Evolutionary conservation across 2,329 filamentous ascomycete species (phyloP), one percentile per base, ranked within the genome.

Genomic region (Pseudophaeomoniella oleicola): DNA sequence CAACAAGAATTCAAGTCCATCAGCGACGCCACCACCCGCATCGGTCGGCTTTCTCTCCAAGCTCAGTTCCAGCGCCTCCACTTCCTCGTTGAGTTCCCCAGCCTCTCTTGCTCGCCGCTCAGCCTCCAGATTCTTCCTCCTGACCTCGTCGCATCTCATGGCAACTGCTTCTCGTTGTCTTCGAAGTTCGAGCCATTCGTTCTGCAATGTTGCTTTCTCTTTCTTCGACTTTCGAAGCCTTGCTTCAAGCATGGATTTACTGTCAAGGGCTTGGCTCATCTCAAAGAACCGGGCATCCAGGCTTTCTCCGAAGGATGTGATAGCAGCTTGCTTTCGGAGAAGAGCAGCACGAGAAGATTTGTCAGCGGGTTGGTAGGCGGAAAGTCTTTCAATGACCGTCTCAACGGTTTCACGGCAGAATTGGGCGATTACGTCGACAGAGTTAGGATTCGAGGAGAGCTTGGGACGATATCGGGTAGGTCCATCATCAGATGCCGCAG

Each of bases 181-280:
- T 35, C 67, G 60, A n/a, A 70, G 42, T 14, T 55, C 55, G 19
- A 71, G 53, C 34, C 70, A 58, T 22, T 64, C 59, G 30, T 55
- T 60, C 17, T 68, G 59, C 36, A 69, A 42, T 19, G 59, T 54
- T 42, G 52, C 53, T 51, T 61, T 64, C 46, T 58, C 62, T 42
- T 53, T 61, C 49, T 58, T 63, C 42, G 57, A 59, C 43, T 49
- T 55, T 39, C 60, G 64, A 32, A 66, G 45, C 38, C 64, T 61
- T 35, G 59, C 54, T 16, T 60, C 58, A 16, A 69, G 56, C 2
- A 58, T 52, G 39, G 60, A 63, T 32, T 68, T 62, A 37, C 64
- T 62, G 40, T 71, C 64, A 3, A 70, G 58, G 15, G 67, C 60
- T 43, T 67, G 65, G 40, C 66, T 69, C 17, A 72, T 50, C 31